Percentiles rank a stretch among this genome's conserved stretches.
Evolutionary conservation across 2,329 filamentous ascomycete species (phyloP).

Genomic region (Fusarium lateritium): DNA sequence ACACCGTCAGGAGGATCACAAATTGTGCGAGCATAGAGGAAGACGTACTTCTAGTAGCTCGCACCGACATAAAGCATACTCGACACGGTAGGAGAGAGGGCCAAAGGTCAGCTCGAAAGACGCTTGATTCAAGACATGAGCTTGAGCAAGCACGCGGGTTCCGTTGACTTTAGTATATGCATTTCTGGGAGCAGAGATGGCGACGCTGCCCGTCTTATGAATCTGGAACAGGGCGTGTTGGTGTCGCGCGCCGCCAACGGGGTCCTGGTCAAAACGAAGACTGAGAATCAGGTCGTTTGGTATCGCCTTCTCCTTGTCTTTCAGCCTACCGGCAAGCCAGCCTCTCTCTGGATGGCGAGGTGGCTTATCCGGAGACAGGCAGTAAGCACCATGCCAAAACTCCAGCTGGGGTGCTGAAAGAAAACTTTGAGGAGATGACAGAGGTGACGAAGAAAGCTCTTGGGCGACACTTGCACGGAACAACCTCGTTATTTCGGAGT

Average conservation of each 20-base stretch:
- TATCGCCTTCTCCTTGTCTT: no score
- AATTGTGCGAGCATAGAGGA: no score
- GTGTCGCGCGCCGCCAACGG: neutral
- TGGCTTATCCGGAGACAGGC: neutral
- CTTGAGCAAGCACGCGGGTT: accelerated
- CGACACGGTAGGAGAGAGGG: neutral
- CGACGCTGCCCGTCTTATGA: accelerated
- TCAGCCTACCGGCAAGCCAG: no score
- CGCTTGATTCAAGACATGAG: neutral
- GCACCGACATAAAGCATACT: no score
- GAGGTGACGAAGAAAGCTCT: neutral
- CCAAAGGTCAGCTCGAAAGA: accelerated
- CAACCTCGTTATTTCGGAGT: accelerated
- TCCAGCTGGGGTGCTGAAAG: no score
- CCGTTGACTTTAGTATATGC: accelerated
- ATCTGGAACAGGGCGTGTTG: neutral
- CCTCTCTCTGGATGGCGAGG: neutral
- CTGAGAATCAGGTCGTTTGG: neutral
- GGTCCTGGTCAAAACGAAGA: accelerated
- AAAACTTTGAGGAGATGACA: neutral
- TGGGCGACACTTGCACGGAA: neutral
- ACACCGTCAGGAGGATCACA: no score
- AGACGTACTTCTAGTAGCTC: no score
- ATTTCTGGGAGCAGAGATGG: neutral
- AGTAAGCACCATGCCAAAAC: neutral